Percentiles rank a stretch among this genome's conserved stretches.
These are phyloP conservation scores for Kwoniella sp. DNA, from an alignment of 768 basidiomycete species.

Conservation along the genomic window DNA sequence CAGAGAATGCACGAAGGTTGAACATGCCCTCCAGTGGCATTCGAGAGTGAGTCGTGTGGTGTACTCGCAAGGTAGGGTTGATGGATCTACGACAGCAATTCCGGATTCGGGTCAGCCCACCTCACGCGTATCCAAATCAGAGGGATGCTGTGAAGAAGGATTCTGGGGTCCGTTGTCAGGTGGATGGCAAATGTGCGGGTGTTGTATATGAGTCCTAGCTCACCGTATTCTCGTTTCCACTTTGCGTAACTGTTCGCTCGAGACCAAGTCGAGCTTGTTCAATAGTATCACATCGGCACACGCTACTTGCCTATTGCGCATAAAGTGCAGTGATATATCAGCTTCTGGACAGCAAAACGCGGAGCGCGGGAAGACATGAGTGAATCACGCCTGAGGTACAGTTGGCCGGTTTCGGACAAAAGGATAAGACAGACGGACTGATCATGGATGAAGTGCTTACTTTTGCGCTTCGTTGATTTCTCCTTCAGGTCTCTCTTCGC, in stretches of 20 bases:
- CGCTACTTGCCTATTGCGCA: conserved; percentile 83
- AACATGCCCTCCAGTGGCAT: conserved; percentile 78
- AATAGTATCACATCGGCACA: conserved; percentile 86
- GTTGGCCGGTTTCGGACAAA: no score
- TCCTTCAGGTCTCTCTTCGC: conserved; percentile 70
- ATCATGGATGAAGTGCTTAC: no score
- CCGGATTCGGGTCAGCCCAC: no score
- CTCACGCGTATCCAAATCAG: no score
- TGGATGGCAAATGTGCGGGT: no score
- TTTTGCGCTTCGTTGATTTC: conserved; percentile 64
- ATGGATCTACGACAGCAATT: conserved; percentile 58
- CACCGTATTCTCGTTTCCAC: conserved; percentile 65
- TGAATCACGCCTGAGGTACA: no score
- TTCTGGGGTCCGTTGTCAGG: no score
- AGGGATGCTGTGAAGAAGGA: no score
- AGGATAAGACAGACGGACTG: no score
- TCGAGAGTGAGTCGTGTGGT: conserved; percentile 69
- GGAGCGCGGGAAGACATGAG: no score
- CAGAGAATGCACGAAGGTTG: conserved; percentile 74
- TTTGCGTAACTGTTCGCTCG: conserved; percentile 58
- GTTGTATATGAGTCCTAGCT: no score
- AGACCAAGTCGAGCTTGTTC: conserved; percentile 84
- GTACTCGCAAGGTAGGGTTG: conserved; percentile 77
- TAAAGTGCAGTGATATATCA: background rate
- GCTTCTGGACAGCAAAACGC: no score